Evolutionary conservation across 2,329 filamentous ascomycete species (phyloP).

Genomic region (Colletotrichum sp.): DNA sequence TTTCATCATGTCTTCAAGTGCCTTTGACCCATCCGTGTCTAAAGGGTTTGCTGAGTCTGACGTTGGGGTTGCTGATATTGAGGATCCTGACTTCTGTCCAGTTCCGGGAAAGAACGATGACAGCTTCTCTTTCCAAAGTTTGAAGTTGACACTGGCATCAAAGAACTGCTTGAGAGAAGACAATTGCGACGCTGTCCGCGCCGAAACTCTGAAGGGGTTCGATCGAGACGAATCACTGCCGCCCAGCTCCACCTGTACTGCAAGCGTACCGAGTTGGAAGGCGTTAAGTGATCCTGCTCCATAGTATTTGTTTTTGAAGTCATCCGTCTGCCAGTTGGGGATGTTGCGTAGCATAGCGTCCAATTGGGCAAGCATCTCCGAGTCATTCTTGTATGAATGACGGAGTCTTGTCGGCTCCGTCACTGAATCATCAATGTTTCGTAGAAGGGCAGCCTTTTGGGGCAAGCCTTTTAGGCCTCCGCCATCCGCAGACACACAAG

Average conservation of each 20-base stretch:
- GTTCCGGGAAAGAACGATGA: not conserved
- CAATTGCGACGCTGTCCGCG: fast-evolving
- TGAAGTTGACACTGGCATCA: not conserved
- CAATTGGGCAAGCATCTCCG: not conserved
- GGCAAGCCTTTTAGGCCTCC: fast-evolving
- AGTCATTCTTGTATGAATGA: not conserved
- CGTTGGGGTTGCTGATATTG: fast-evolving
- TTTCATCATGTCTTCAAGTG: not conserved
- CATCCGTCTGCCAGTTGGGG: fast-evolving
- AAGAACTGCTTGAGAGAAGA: not conserved
- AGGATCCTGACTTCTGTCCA: not conserved
- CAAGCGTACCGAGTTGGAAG: not conserved
- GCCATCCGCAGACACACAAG: fast-evolving
- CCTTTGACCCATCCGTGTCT: fast-evolving
- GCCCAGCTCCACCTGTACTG: fast-evolving
- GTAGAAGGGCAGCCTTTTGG: fast-evolving
- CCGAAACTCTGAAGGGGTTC: fast-evolving
- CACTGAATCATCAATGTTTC: not conserved
- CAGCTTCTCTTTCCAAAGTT: not conserved
- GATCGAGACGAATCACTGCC: fast-evolving
- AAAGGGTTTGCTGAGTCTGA: not conserved
- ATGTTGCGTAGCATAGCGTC: not conserved
- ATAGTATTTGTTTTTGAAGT: not conserved
- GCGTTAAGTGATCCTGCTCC: fast-evolving
- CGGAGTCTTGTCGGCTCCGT: not conserved